These are phyloP conservation scores for Dioszegia crocea DNA, from an alignment of 768 basidiomycete species.

Conservation along the genomic window DNA sequence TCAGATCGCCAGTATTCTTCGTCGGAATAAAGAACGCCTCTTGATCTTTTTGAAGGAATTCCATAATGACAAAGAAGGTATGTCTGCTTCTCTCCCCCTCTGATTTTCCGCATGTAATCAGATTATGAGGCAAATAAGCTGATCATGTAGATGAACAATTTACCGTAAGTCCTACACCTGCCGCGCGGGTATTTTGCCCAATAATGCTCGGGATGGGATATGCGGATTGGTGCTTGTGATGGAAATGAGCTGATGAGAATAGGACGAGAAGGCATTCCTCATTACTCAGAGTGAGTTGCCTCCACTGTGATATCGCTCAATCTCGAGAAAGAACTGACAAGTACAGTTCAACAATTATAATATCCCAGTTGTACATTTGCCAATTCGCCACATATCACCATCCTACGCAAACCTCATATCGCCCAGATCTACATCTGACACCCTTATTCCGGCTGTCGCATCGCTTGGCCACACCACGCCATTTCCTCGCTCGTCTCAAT, in stretches of 20 bases:
- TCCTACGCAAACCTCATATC: too few relatives aligned
- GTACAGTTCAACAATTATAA: constrained; percentile 23
- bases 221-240: too few relatives aligned
- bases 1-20: constrained; percentile 83
- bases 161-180: constrained; percentile 56
- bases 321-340: neutral
- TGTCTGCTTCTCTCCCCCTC: constrained; percentile 42
- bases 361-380: neutral
- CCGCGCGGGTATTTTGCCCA: too few relatives aligned
- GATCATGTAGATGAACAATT: constrained; percentile 78
- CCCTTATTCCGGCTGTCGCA: too few relatives aligned
- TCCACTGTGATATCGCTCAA: neutral
- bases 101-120: neutral
- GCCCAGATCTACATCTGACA: too few relatives aligned
- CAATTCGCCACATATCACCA: neutral
- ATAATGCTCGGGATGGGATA: too few relatives aligned
- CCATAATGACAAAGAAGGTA: constrained; percentile 96
- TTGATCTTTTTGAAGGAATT: constrained; percentile 83
- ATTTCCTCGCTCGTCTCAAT: too few relatives aligned
- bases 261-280: constrained; percentile 94
- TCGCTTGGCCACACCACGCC: too few relatives aligned
- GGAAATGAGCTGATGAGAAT: neutral
- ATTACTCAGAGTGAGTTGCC: constrained; percentile 71
- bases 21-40: constrained; percentile 91
- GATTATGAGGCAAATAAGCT: neutral